phyloP scores from a whole-genome alignment of 1,139 yeast species.

The Saccharomyces pastorianus region DNA sequence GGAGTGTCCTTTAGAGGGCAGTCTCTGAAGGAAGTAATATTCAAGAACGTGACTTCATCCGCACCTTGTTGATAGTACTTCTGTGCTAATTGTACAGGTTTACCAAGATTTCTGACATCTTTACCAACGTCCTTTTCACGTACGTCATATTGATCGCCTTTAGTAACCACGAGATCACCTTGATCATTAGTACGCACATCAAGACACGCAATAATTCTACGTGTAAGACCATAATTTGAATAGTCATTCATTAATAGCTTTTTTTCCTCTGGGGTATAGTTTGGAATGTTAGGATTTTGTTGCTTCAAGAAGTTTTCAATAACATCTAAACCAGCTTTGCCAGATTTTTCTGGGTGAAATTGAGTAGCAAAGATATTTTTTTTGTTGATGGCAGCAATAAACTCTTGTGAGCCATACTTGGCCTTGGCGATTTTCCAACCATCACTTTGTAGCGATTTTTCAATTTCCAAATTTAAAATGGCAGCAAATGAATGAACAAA shows the following conservation, averaged over 20 bases:
- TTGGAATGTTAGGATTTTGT: slow-evolving; percentile 27
- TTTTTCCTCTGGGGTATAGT: slow-evolving; percentile 19
- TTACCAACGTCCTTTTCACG: slow-evolving; percentile 52
- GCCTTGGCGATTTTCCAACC: slow-evolving; percentile 81
- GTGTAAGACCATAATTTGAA: slow-evolving; percentile 64
- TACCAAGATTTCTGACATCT: slow-evolving; percentile 85
- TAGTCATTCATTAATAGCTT: slow-evolving; percentile 34
- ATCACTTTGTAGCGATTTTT: slow-evolving; percentile 28
- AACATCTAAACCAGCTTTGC: slow-evolving; percentile 75
- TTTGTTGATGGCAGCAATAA: slow-evolving; percentile 70
- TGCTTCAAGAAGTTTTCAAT: slow-evolving; percentile 64
- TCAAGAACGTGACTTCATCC: slow-evolving; percentile 88
- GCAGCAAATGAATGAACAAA: slow-evolving; percentile 94
- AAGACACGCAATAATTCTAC: slow-evolving; percentile 88
- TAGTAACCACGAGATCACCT: slow-evolving; percentile 93
- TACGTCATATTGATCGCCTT: slow-evolving; percentile 96
- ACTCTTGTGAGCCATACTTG: slow-evolving; percentile 68
- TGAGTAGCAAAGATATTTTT: slow-evolving; percentile 88
- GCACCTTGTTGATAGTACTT: slow-evolving; percentile 90
- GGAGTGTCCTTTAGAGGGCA: slow-evolving; percentile 89
- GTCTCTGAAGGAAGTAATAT: slow-evolving; percentile 90
- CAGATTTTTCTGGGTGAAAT: slow-evolving; percentile 96
- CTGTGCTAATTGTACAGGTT: slow-evolving; percentile 90
- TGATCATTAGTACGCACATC: slow-evolving; percentile 90
- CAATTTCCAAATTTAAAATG: slow-evolving; percentile 38